Percentiles rank a stretch among this genome's conserved stretches.
Conservation (phyloP, 805 yeast genomes). For the Candida maris region DNA sequence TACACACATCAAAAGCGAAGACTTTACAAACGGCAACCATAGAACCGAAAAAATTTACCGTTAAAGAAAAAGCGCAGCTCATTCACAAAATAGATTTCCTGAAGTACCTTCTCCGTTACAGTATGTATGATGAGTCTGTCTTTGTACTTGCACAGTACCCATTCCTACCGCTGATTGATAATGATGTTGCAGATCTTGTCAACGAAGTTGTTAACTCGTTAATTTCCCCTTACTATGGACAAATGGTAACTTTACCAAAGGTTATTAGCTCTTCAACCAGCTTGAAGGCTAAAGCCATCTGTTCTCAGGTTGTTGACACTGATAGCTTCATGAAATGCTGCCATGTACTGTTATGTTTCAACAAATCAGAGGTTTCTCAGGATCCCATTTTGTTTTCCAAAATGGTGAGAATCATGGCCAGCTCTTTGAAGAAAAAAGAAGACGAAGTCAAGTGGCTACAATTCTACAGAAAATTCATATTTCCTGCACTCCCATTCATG, state of each 20-base stretch:
- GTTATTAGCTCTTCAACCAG: background rate
- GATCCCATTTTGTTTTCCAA: slow-evolving; percentile 49
- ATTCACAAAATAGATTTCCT: slow-evolving; percentile 45
- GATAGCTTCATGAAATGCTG: slow-evolving; percentile 43
- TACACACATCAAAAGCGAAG: slow-evolving; percentile 6
- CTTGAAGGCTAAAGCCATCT: no score
- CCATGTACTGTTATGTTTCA: slow-evolving; percentile 45
- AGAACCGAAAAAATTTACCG: slow-evolving; percentile 5
- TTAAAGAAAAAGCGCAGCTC: slow-evolving; percentile 13
- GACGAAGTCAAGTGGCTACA: slow-evolving; percentile 46
- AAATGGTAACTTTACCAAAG: background rate
- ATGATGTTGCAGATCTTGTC: slow-evolving; percentile 44
- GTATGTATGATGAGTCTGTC: slow-evolving; percentile 60
- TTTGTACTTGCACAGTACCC: slow-evolving; percentile 61
- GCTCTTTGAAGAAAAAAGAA: slow-evolving; percentile 32
- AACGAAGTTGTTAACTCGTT: slow-evolving; percentile 46
- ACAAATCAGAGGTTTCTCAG: slow-evolving; percentile 53
- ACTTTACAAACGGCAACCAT: slow-evolving; percentile 1
- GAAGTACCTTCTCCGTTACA: slow-evolving; percentile 51
- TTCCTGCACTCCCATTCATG: slow-evolving; percentile 56
- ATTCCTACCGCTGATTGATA: slow-evolving; percentile 50
- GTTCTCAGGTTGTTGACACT: slow-evolving; percentile 36
- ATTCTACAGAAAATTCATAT: slow-evolving; percentile 59
- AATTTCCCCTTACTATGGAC: slow-evolving; percentile 45
- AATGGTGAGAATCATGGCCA: slow-evolving; percentile 55